Evolutionary conservation across 108 stramenopile species (phyloP), one percentile per base, ranked within the genome.

Genomic region (Nitzschia inconspicua): DNA sequence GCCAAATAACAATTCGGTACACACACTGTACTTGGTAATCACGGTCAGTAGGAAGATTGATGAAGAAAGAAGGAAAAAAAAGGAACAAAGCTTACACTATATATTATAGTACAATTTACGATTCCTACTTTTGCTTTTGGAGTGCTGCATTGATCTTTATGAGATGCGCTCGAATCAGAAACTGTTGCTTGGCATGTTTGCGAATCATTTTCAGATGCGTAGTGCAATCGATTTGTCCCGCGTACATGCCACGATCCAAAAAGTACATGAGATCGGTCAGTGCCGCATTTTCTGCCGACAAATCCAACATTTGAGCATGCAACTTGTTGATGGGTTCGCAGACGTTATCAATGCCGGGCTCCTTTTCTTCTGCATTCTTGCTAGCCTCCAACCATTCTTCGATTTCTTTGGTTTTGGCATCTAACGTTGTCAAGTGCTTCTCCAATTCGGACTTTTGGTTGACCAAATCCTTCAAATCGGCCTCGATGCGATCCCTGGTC

Each of bases 231-330:
- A 91, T 63, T n/a, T 60, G 66, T 1, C 80, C 76, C 58, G 48
- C 62, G 24, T 81, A 80, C 67, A 94, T 60, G 18, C 79, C 82
- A 47, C 73, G 60, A 70, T 91, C 89, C 49, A 94, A 59, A 73
- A 87, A 94, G 67, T 91, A 94, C 31, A 94, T 64, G 14, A 72
- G 75, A 73, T 94, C 93, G 8, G 84, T 77, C 22, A 89, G 68
- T 9, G 88, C 70, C 2, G 81, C 79, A 67, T 73, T 90, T 49
- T 86, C 83, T 0, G 93, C 85, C 29, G 61, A 64, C 39, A 91
- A 59, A 24, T 77, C 65, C 6, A 94, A 57, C 88, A 89, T 79
- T 76, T 94, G 88, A 9, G 73, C 65, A 14, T 86, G 71, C 14
- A 73, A 62, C 7, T 75, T 73, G 44, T 73, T 75, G 1, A 55